Percentiles rank a stretch among this genome's conserved stretches.
These are phyloP conservation scores for Stevia rebaudiana DNA, from an alignment of 140 eudicot species.

Conservation along the genomic window DNA sequence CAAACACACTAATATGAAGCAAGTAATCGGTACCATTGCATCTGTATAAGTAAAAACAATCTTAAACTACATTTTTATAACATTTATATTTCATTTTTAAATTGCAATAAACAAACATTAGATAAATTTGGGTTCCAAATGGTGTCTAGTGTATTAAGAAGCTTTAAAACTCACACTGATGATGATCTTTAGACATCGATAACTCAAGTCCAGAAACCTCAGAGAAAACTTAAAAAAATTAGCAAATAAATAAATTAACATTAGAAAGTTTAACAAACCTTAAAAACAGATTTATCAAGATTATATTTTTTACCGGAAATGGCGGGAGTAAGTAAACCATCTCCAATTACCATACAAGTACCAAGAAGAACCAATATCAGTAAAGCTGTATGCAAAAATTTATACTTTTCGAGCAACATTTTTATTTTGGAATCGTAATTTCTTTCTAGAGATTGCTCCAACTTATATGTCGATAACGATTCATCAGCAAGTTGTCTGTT, in stretches of 20 bases:
- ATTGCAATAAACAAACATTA: too few relatives aligned
- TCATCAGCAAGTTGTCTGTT: conserved; percentile 76
- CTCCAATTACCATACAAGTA: conserved; percentile 95
- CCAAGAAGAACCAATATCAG: conserved; percentile 79
- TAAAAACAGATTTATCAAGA: background rate
- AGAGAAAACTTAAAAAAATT: conserved; percentile 47
- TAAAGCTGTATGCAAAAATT: conserved; percentile 64
- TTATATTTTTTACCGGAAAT: conserved; percentile 56
- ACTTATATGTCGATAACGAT: conserved; percentile 62
- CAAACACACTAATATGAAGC: conserved; percentile 73
- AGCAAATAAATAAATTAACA: background rate
- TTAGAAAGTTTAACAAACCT: background rate
- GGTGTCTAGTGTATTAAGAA: too few relatives aligned
- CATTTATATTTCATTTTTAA: too few relatives aligned
- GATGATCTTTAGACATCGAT: conserved; percentile 71
- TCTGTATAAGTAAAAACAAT: conserved; percentile 46
- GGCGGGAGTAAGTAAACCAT: conserved; percentile 82
- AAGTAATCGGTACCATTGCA: conserved; percentile 79
- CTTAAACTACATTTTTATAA: conserved; percentile 6
- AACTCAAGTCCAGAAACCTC: conserved; percentile 91
- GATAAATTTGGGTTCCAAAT: too few relatives aligned
- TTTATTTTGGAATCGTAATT: conserved; percentile 50
- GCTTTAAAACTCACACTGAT: conserved; percentile 71
- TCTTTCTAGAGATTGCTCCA: conserved; percentile 59
- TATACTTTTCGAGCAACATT: conserved; percentile 64